Evolutionary conservation across 1,139 yeast species (phyloP).

Genomic region (Pichia norvegensis): DNA sequence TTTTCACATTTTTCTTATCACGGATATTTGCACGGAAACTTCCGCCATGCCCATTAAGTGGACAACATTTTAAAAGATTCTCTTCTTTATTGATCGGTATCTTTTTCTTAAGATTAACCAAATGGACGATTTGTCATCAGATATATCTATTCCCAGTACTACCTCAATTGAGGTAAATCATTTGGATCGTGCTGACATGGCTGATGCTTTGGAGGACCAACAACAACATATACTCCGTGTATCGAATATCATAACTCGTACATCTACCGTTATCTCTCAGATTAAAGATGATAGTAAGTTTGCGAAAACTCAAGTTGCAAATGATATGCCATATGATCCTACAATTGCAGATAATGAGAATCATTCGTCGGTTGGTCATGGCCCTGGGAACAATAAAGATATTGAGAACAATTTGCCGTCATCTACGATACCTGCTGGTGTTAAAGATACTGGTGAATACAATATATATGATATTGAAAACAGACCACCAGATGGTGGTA

Average conservation of each 20-base stretch:
- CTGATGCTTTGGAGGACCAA: background rate
- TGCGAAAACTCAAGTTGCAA: conserved; percentile 15
- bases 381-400: no score
- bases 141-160: background rate
- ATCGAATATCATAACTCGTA: background rate
- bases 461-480: conserved; percentile 30
- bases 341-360: background rate
- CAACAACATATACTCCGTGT: background rate
- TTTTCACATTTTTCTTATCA: background rate
- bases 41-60: background rate
- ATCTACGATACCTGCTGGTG: background rate
- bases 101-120: background rate
- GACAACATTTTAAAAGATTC: no score
- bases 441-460: conserved; percentile 25
- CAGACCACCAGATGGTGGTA: conserved; percentile 59
- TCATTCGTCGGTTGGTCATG: no score
- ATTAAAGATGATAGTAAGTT: conserved; percentile 25
- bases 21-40: background rate
- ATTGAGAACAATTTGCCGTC: no score
- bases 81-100: background rate
- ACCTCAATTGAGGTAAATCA: background rate
- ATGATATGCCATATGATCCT: conserved; percentile 14
- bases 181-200: background rate
- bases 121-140: background rate
- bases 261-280: conserved; percentile 20